Evolutionary conservation across 2,329 filamentous ascomycete species (phyloP).

Genomic region (Hansfordia pulvinata): DNA sequence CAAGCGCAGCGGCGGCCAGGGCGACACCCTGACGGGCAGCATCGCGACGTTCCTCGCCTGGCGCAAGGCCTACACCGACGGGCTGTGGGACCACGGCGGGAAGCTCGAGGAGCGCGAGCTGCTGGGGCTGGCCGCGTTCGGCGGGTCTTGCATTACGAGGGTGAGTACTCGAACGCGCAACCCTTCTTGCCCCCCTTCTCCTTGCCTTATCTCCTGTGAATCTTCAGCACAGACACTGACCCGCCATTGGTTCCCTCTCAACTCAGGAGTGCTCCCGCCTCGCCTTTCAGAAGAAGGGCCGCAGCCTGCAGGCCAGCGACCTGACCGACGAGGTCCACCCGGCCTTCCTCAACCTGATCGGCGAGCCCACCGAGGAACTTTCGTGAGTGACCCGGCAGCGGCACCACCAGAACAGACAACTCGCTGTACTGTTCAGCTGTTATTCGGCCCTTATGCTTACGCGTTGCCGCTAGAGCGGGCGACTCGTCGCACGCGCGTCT

Average conservation of each 20-base stretch:
- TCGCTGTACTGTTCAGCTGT: background rate
- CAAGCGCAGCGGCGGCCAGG: conserved; percentile 89
- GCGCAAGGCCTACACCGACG: conserved; percentile 74
- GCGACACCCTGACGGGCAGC: conserved; percentile 84
- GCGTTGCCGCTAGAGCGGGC: background rate
- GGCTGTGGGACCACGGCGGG: conserved; percentile 56
- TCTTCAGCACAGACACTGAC: background rate
- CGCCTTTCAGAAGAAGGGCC: conserved; percentile 74
- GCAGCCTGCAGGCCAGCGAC: conserved; percentile 85
- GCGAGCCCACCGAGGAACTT: conserved; percentile 36
- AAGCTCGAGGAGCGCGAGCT: conserved; percentile 41
- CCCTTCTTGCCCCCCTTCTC: no score
- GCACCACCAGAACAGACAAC: no score
- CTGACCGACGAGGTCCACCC: conserved; percentile 79
- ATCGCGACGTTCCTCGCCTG: conserved; percentile 83
- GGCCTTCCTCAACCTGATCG: conserved; percentile 70
- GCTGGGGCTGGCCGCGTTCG: conserved; percentile 70
- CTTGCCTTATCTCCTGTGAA: no score
- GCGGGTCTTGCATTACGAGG: conserved; percentile 75
- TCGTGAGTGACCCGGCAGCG: no score
- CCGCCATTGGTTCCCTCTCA: conserved; percentile 1
- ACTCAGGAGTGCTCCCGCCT: conserved; percentile 64
- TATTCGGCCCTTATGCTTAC: background rate
- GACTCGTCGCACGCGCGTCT: background rate
- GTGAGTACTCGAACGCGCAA: conserved; percentile 38